Base-by-base conservation (phyloP, 805 yeast genomes). In the Osmozyma mogii region DNA sequence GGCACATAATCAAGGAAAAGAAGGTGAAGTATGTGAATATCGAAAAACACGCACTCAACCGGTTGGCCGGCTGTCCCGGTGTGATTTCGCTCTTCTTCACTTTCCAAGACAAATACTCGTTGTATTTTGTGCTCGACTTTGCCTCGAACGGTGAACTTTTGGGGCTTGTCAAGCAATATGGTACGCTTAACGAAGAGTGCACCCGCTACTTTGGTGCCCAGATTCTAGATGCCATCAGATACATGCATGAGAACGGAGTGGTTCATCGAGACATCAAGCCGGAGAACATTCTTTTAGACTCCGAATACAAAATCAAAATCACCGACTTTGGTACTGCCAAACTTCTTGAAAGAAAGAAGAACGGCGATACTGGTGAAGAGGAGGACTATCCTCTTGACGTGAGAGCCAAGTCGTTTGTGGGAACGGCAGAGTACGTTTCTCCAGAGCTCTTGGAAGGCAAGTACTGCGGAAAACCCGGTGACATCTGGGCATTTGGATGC, bases 241-340 rank as follows among this genome's bases (percentile, higher is more conserved):
- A 66, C 48, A 73, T 83, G 74, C 94, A 83, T 47, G 65, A 64
- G 29, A 75, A 71, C 43, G 94, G 94, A 22, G 75, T 83, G 15
- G 68, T 83, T 25, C 94, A 83, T 47, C 62, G 94, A 52, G 94
- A 83, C 56, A 69, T 83, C 27, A 83, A 83, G 49, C 94, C 94
- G 0, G 94, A 83, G 47, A 83, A 83, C 50, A 81, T 83, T 17
- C 52, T 83, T 29, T 57, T 83, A 14, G 84, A 79, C 46, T 59
- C 58, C 20, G 65, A 75, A 16, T 61, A 70, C 63, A 69, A 75
- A 35, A 64, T 81, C 23, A 79, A 75, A 51, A 66, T 83, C 21
- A 83, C 94, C 1, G 94, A 83, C 57, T 83, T 83, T 51, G 94
- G 94, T 15, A 83, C 94, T 0, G 94, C 94, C 0, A 76, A 78